phyloP scores from a whole-genome alignment of 805 yeast species.

The Candida montana region DNA sequence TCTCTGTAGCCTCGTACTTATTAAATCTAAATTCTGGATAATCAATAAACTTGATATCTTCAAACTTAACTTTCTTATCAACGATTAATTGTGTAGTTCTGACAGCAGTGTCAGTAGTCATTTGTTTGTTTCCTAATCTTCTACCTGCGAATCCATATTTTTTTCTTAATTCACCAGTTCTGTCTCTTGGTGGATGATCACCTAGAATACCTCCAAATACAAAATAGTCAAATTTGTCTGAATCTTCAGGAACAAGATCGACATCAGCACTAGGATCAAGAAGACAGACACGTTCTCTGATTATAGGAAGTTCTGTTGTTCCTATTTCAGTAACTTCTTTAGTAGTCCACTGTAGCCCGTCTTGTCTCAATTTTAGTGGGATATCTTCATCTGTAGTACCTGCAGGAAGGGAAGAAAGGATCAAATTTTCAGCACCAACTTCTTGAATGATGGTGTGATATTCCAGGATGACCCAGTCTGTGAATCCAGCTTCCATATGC shows the following conservation, averaged over 20 bases:
- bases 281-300: slow-evolving; percentile 63
- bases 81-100: slow-evolving; percentile 82
- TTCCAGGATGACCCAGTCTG: slow-evolving; percentile 92
- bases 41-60: slow-evolving; percentile 78
- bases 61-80: slow-evolving; percentile 52
- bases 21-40: slow-evolving; percentile 90
- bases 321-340: slow-evolving; percentile 52
- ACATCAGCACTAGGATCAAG: slow-evolving; percentile 82
- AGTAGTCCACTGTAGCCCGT: slow-evolving; percentile 80
- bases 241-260: slow-evolving; percentile 72
- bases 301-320: slow-evolving; percentile 32
- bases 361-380: slow-evolving; percentile 51
- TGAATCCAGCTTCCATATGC: slow-evolving; percentile 96
- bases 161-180: slow-evolving; percentile 81
- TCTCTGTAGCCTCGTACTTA: slow-evolving; percentile 88
- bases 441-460: slow-evolving; percentile 79
- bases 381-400: slow-evolving; percentile 56
- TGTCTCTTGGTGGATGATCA: slow-evolving; percentile 85
- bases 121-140: slow-evolving; percentile 81
- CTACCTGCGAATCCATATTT: slow-evolving; percentile 85
- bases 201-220: slow-evolving; percentile 97
- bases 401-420: slow-evolving; percentile 70
- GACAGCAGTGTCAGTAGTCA: slow-evolving; percentile 97
- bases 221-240: slow-evolving; percentile 67
- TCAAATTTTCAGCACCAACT: slow-evolving; percentile 70